phyloP scores from a whole-genome alignment of 345 rosid genomes.

The Hypericum androsaemum region DNA sequence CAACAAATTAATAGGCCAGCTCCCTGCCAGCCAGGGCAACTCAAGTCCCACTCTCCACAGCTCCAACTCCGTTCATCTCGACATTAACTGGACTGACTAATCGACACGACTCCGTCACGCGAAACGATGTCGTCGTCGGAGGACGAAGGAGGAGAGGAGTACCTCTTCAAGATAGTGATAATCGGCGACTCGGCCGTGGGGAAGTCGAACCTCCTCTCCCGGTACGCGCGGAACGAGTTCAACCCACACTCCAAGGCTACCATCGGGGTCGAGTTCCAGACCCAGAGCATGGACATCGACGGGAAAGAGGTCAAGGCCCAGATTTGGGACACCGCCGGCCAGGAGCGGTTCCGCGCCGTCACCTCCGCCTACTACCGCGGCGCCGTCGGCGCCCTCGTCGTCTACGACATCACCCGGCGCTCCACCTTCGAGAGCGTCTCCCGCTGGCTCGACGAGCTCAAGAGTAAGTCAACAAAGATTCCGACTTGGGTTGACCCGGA shows the following conservation, averaged over 20 bases:
- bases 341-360: constrained; percentile 5
- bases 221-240: constrained; percentile 1
- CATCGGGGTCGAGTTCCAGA: constrained; percentile 4
- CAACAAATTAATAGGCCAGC: too few relatives aligned
- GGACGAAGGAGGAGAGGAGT: constrained; percentile 3
- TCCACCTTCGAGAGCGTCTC: constrained; percentile 5
- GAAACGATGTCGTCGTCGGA: neutral
- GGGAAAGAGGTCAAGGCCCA: constrained; percentile 4
- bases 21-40: too few relatives aligned
- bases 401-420: constrained; percentile 3
- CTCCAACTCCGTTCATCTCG: too few relatives aligned
- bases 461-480: neutral
- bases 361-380: constrained; percentile 3
- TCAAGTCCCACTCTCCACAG: too few relatives aligned
- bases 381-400: constrained; percentile 2
- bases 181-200: constrained; percentile 4
- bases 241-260: constrained; percentile 1
- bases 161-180: constrained; percentile 1
- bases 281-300: neutral
- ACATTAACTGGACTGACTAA: too few relatives aligned
- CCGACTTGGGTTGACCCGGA: neutral
- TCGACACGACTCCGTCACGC: too few relatives aligned
- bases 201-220: neutral
- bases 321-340: constrained; percentile 7
- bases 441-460: constrained; percentile 2